phyloP scores from a whole-genome alignment of 306 rosid species.

The Alnus glutinosa region DNA sequence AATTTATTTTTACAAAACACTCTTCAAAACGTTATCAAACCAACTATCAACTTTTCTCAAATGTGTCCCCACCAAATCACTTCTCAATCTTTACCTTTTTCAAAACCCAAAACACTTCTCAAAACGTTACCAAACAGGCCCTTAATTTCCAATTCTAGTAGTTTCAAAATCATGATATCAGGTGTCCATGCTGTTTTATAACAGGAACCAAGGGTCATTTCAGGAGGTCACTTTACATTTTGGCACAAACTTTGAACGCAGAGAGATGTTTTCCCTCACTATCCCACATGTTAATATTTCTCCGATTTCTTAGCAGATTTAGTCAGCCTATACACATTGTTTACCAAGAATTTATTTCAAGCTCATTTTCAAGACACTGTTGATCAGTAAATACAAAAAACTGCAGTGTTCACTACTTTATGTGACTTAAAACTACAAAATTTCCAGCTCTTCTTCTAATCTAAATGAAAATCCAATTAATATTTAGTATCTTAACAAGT shows the following conservation, averaged over 20 bases:
- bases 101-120: too few relatives aligned
- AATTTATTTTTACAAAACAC: too few relatives aligned
- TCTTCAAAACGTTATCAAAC: too few relatives aligned
- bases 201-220: slow-evolving; percentile 1
- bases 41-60: too few relatives aligned
- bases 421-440: neutral
- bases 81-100: too few relatives aligned
- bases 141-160: neutral
- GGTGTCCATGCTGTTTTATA: neutral
- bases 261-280: neutral
- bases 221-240: neutral
- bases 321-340: neutral
- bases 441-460: neutral
- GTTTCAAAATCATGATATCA: neutral
- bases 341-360: neutral
- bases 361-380: neutral
- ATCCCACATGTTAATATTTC: neutral
- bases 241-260: neutral
- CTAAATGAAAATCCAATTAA: neutral
- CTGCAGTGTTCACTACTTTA: neutral
- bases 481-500: neutral
- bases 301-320: neutral
- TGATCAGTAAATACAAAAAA: neutral
- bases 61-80: too few relatives aligned
- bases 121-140: neutral